Evolutionary conservation across 1,284 basidiomycete genomes (phyloP).

Genomic region (Ceratobasidium sp.): DNA sequence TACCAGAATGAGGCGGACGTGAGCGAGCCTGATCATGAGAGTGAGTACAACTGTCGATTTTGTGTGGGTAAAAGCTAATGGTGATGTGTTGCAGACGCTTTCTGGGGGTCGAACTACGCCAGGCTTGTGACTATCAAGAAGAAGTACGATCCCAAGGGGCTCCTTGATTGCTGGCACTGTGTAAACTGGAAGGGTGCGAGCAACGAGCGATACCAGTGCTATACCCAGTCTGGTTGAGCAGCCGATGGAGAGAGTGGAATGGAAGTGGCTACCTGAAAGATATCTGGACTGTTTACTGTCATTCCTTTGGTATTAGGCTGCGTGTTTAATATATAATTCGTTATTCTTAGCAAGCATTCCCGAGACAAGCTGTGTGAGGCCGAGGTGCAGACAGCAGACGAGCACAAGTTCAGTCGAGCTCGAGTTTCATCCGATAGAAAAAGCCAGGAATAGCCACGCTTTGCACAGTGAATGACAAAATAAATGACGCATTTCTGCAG

Average conservation of each 20-base stretch:
- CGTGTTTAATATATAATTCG: too few species aligned
- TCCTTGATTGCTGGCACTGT: conserved; percentile 38
- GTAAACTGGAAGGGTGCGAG: conserved; percentile 25
- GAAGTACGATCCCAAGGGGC: conserved; percentile 44
- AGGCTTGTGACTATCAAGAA: conserved; percentile 43
- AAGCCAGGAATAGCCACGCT: too few species aligned
- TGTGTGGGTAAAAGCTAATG: not conserved
- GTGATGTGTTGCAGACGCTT: not conserved
- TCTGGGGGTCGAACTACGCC: conserved; percentile 44
- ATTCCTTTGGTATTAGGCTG: not conserved
- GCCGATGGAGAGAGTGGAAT: not conserved
- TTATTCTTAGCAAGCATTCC: too few species aligned
- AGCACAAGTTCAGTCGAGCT: too few species aligned
- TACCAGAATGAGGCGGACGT: conserved; percentile 44
- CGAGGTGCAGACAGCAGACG: too few species aligned
- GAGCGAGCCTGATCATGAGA: conserved; percentile 43
- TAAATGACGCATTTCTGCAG: conserved; percentile 14
- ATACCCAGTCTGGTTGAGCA: conserved; percentile 28
- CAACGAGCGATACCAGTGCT: conserved; percentile 35
- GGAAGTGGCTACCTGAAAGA: not conserved
- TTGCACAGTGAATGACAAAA: conserved; percentile 4
- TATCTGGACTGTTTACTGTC: not conserved
- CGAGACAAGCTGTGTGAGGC: too few species aligned
- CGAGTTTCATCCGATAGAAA: too few species aligned
- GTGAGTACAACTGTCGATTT: conserved; percentile 4